Percentiles rank a stretch among this genome's conserved stretches.
Conservation (phyloP, 129 eudicot species). For the Flaveria brownii region DNA sequence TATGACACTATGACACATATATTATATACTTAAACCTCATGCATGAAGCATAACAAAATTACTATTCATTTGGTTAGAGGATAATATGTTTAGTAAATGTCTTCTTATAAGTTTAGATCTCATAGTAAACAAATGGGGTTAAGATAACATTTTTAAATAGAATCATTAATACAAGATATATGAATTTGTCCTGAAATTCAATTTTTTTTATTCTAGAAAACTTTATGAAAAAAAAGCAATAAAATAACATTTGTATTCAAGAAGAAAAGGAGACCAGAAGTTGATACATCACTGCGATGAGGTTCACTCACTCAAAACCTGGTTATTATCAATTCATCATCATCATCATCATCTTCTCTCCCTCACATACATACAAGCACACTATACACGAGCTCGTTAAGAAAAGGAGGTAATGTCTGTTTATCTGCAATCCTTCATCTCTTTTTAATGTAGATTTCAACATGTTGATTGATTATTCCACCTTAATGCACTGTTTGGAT, state of each 20-base stretch:
- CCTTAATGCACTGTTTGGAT: background rate
- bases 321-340: background rate
- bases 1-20: too few species aligned
- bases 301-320: conserved; percentile 35
- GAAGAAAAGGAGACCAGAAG: conserved; percentile 29
- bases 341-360: conserved; percentile 15
- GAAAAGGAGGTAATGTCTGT: conserved; percentile 21
- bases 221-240: background rate
- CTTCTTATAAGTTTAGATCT: too few species aligned
- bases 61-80: too few species aligned
- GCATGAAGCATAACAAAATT: too few species aligned
- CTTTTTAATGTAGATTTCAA: background rate
- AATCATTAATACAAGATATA: too few species aligned
- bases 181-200: background rate
- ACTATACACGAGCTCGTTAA: background rate
- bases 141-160: too few species aligned
- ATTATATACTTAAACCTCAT: too few species aligned
- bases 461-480: conserved; percentile 14
- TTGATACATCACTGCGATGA: conserved; percentile 32
- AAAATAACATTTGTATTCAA: conserved; percentile 5
- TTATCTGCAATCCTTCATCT: background rate
- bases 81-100: too few species aligned
- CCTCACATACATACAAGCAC: background rate
- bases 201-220: too few species aligned
- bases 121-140: too few species aligned